Conservation (phyloP, 1,139 yeast genomes). For the Blastobotrys apis region DNA sequence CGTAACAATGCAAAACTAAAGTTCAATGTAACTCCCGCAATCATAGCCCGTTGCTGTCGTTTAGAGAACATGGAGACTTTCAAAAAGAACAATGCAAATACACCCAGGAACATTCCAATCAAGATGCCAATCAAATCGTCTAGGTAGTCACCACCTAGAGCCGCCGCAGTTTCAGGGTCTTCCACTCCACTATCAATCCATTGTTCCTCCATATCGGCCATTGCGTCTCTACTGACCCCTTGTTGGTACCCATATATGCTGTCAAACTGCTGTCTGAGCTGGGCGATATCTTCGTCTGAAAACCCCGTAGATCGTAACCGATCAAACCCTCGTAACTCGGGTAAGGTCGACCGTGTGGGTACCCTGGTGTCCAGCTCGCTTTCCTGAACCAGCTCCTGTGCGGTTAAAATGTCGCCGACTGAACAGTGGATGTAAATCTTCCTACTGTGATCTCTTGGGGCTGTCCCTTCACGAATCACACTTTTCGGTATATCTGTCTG, state of each 20-base stretch:
- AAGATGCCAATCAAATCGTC: constrained; percentile 36
- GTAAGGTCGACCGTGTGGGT: constrained; percentile 49
- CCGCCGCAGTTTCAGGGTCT: constrained; percentile 26
- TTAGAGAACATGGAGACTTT: constrained; percentile 25
- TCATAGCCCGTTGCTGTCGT: constrained; percentile 33
- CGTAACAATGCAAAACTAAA: constrained; percentile 33
- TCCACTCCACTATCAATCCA: constrained; percentile 83
- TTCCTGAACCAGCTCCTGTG: constrained; percentile 60
- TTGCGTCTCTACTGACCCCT: constrained; percentile 37
- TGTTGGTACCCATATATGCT: constrained; percentile 54
- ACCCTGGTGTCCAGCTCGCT: constrained; percentile 52
- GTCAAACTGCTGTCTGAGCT: constrained; percentile 69
- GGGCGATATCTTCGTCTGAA: constrained; percentile 66
- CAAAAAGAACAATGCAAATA: constrained; percentile 30
- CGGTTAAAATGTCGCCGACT: constrained; percentile 63
- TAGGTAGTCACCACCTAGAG: constrained; percentile 33
- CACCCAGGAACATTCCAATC: constrained; percentile 38
- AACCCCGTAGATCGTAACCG: constrained; percentile 79
- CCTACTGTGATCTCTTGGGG: constrained; percentile 14
- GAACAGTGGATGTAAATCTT: constrained; percentile 70
- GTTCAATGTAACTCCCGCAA: constrained; percentile 35
- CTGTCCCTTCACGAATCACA: constrained; percentile 25
- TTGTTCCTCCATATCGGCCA: constrained; percentile 59
- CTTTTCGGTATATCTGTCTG: constrained; percentile 53
- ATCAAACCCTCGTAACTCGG: constrained; percentile 83